Evolutionary conservation across 208 protist genomes (phyloP), one percentile per base, ranked within the genome.

Genomic region (Naegleria lovaniensis): DNA sequence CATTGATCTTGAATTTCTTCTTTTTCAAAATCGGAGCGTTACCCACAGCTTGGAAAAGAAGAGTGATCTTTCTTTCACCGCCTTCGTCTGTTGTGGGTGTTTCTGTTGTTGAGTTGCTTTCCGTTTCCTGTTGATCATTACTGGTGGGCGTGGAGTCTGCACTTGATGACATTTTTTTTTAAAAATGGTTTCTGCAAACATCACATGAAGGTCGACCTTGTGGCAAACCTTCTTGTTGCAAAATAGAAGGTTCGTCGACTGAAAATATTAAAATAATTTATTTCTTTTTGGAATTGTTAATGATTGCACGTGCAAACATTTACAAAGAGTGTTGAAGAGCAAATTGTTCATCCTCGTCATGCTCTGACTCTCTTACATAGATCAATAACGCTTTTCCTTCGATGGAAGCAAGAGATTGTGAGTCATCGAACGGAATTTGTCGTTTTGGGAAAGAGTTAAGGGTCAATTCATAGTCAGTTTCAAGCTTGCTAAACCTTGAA

Each of bases 21-120:
- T 43, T 43, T 85, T 85, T 85, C 33, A 85, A 85, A 85, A 85
- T 40, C 5, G 83, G 83, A 40, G 83, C 40, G 29, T 29, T 85
- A 39, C 83, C 83, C 43, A 85, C 83, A 3, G 83, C 83, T 85
- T 85, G 16, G 2, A 85, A 85, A 48, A 85, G 25, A 48, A 85
- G 7, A 40, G 41, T 36, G 7, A 85, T 29, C 41, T 85, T 85
- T 48, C 33, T 39, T 29, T 29, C 22, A 29, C 22, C 55, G 22
- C 11, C 55, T 67, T 67, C 22, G 1, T 67, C 55, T 67, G 55
- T 67, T 67, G 55, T 67, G 11, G 55, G 3, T 67, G 55, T 67
- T 67, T 15, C 19, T 29, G 55, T 67, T 67, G 55, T 67, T 29
- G 55, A 2, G 11, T 67, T 29, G 55, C 22, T 67, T 29, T 67